Evolutionary conservation across 2,329 filamentous ascomycete genomes (phyloP).

Genomic region (Xylaria hypoxylon): DNA sequence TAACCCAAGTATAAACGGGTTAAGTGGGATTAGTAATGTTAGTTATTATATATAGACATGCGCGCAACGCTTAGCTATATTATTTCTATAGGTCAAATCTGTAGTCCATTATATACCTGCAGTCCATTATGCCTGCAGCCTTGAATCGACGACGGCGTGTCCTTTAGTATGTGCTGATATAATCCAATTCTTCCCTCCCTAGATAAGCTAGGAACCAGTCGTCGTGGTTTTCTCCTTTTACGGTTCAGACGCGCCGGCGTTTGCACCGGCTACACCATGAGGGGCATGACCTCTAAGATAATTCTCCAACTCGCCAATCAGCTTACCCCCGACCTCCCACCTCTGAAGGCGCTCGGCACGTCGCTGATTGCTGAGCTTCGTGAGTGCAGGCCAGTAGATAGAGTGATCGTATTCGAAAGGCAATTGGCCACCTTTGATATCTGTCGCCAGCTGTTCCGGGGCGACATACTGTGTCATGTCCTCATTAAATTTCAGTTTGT

Average conservation of each 20-base stretch:
- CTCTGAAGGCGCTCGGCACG: slow-evolving; percentile 71
- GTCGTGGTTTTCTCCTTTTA: slow-evolving; percentile 6
- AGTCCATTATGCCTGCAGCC: not conserved
- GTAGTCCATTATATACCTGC: too few relatives aligned
- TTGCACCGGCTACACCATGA: slow-evolving; percentile 39
- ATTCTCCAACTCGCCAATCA: slow-evolving; percentile 86
- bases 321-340: slow-evolving; percentile 84
- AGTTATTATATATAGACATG: slow-evolving; percentile 1
- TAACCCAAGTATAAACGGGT: not conserved
- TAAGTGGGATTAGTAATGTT: not conserved
- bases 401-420: slow-evolving; percentile 93
- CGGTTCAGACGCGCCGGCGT: slow-evolving; percentile 20
- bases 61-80: not conserved
- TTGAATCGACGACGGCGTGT: not conserved
- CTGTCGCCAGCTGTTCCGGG: slow-evolving; percentile 81
- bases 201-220: not conserved
- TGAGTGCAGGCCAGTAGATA: slow-evolving; percentile 88
- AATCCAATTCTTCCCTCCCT: not conserved
- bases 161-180: not conserved
- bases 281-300: slow-evolving; percentile 76
- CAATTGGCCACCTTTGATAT: slow-evolving; percentile 78
- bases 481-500: slow-evolving; percentile 98
- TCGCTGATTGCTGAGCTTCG: slow-evolving; percentile 74
- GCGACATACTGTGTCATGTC: slow-evolving; percentile 87
- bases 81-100: slow-evolving; percentile 10